Base-by-base conservation (phyloP, 2,329 filamentous ascomycete genomes). In the Penicillium sp. region DNA sequence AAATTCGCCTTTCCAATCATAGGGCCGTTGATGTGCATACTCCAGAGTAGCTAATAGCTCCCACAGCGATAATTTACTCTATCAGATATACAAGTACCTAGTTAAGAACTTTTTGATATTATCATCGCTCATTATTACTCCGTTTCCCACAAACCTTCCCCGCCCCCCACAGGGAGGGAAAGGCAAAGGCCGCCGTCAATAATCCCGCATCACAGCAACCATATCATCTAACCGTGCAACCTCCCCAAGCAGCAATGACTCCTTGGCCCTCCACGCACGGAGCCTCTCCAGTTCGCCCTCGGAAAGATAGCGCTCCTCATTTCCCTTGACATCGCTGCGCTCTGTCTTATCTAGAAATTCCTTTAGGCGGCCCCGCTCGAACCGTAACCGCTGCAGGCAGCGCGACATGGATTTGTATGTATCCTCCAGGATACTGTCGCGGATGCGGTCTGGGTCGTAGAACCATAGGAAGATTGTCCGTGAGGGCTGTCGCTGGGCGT, bases 381-480 rank as follows among this genome's bases (percentile, higher is more conserved):
- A 87, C 41, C 88, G 86, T 26, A 96, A 85, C 26, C 93, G 90
- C 75, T 97, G 91, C 53, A 97, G 76, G 65, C 90, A 91, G 60
- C 93, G 88, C 17, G 92, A 85, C 91, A 98, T 97, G 30, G 89
- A 86, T 76, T 96, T 96, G 82, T 97, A 98, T 0, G 90, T 87
- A 63, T 92, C 90, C 65, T 96, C 90, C 11, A 97, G 78, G 1
- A 96, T 80, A 64, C 90, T 86, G 21, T 85, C 84, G 53, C 89
- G 82, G 7, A 90, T 89, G 51, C 91, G 86, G 50, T 92, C 87
- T 11, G 86, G 82, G 73, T 98, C 93, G 76, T 92, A 96, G 82
- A 88, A 97, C 89, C 93, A 97, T 60, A 98, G 86, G 75, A 93
- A 98, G 26, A 97, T 85, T 0, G 93, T 96, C 56, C 92, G 88